Base-by-base conservation (phyloP, 805 yeast genomes). In the Suhomyces vadensis region DNA sequence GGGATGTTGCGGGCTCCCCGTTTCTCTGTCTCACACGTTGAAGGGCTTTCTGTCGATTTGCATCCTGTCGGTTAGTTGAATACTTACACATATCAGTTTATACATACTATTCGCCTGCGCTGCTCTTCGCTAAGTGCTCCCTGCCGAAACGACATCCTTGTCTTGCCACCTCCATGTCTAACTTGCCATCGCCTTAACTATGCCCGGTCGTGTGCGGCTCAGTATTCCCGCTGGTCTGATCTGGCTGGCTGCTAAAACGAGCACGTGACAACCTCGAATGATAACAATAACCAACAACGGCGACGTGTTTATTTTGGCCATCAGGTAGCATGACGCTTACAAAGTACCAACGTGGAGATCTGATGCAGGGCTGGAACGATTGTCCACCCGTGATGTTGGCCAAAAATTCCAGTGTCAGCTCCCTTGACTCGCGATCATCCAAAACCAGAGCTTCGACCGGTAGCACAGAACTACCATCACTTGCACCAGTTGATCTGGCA, bases 281-380 rank as follows among this genome's bases (percentile, higher is more conserved):
- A n/a, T n/a, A n/a, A n/a, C n/a, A 13, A 29, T 27, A 29, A 29
- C 33, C 14, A 29, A 7, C 33, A 29, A 29, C 33, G 31, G 14
- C 31, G 6, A 17, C 31, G 6, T 14, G n/a, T 27, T 17, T 6
- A 29, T 11, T 1, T 11, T 29, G 7, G 33, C 20, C 25, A 9
- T 6, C 6, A 23, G 9, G 25, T 9, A 23, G 33, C 39, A 64
- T 61, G 63, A 56, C 66, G 22, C 44, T 67, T 41, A 65, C 72
- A 2, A 67, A 61, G 35, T 61, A 56, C 50, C 75, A 69, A 47
- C 42, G 67, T 36, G 74, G 74, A 2, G 73, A 62, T 29, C 54
- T 58, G 23, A 65, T 66, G 52, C 70, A 64, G 47, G 85, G 85
- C 10, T 81, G 85, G 85, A 81, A 81, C 53, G 87, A 81, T 57